Evolutionary conservation across 805 yeast species (phyloP).

Genomic region (Monosporozyma yasuniensis): DNA sequence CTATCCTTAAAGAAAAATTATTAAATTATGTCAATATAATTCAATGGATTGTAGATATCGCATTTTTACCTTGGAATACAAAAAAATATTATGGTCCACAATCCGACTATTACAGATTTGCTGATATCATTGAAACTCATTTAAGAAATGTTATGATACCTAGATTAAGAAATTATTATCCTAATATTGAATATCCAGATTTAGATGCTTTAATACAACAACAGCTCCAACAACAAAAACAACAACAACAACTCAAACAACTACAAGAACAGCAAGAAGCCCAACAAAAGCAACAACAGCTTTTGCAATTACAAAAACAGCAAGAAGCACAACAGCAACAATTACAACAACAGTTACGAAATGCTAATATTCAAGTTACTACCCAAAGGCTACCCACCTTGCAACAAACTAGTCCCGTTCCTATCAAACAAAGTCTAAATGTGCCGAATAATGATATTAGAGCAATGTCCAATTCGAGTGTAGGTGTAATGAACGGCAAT

Average conservation of each 20-base stretch:
- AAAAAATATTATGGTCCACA: constrained; percentile 68
- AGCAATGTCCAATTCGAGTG: neutral
- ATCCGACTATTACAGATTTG: constrained; percentile 61
- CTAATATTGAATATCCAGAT: constrained; percentile 15
- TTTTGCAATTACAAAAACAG: neutral
- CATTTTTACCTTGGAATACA: constrained; percentile 87
- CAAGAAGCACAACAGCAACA: constrained; percentile 6
- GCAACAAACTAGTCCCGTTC: neutral
- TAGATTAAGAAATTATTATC: constrained; percentile 26
- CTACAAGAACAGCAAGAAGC: neutral
- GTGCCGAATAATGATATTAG: neutral
- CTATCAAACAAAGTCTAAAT: neutral
- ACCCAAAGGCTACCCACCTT: neutral
- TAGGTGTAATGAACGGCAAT: neutral
- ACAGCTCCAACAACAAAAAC: neutral
- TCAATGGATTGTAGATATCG: constrained; percentile 66
- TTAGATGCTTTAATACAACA: neutral
- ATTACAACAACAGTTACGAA: neutral
- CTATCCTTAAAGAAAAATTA: constrained; percentile 54
- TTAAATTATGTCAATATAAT: constrained; percentile 53
- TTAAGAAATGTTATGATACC: constrained; percentile 32
- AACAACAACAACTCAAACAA: neutral
- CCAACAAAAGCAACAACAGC: neutral
- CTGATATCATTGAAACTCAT: constrained; percentile 39
- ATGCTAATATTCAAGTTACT: neutral